Evolutionary conservation across 768 basidiomycete genomes (phyloP).

Genomic region (Termitomyces sp.): DNA sequence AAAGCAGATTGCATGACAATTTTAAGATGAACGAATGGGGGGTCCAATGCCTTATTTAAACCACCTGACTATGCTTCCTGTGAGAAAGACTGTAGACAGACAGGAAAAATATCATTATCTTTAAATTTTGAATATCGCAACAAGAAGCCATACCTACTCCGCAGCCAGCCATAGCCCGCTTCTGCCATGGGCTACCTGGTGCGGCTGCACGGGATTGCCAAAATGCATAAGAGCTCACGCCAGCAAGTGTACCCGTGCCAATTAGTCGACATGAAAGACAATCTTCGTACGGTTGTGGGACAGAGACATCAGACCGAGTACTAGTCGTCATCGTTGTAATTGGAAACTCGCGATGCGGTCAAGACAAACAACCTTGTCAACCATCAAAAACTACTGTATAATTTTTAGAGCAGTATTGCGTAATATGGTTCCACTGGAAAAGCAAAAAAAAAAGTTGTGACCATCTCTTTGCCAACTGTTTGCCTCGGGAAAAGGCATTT

Average conservation of each 20-base stretch:
- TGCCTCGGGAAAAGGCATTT: too few relatives aligned
- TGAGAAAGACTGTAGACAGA: constrained; percentile 23
- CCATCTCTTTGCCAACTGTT: too few relatives aligned
- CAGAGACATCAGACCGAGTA: not conserved
- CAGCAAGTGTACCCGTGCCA: constrained; percentile 57
- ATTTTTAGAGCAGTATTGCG: not conserved
- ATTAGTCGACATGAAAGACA: constrained; percentile 69
- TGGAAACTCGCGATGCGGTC: not conserved
- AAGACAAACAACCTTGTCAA: too few relatives aligned
- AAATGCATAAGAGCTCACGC: constrained; percentile 63
- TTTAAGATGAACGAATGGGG: not conserved
- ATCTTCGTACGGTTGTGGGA: constrained; percentile 28
- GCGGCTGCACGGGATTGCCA: constrained; percentile 56
- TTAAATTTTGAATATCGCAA: not conserved
- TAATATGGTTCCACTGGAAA: not conserved
- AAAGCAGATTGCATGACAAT: not conserved
- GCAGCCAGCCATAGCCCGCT: constrained; percentile 53
- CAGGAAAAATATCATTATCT: not conserved
- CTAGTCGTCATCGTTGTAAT: not conserved
- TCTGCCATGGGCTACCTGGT: constrained; percentile 56
- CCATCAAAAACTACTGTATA: not conserved
- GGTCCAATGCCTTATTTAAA: constrained; percentile 16
- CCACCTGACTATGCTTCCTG: constrained; percentile 36
- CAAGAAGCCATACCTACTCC: constrained; percentile 48
- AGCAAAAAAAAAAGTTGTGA: too few relatives aligned